Evolutionary conservation across 768 basidiomycete species (phyloP).

Genomic region (Leucocoprinus sp.): DNA sequence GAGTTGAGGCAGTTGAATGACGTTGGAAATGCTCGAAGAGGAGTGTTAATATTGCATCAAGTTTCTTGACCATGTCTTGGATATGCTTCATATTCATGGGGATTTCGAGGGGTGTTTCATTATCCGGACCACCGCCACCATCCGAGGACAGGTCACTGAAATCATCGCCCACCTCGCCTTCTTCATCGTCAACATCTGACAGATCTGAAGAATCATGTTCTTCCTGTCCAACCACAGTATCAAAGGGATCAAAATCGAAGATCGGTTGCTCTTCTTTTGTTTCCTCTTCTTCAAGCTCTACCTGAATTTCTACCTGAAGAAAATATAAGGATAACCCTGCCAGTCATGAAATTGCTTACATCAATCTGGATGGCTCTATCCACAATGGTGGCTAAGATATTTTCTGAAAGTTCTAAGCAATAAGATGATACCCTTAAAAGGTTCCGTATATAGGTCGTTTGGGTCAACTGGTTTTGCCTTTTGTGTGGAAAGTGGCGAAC

Average conservation of each 20-base stretch:
- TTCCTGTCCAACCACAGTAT: slow-evolving; percentile 74
- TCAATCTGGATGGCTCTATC: slow-evolving; percentile 96
- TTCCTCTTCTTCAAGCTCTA: slow-evolving; percentile 75
- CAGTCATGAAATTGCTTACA: slow-evolving; percentile 35
- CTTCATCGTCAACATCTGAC: slow-evolving; percentile 45
- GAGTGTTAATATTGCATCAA: slow-evolving; percentile 80
- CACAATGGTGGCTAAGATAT: slow-evolving; percentile 77
- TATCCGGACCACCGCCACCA: slow-evolving; percentile 41
- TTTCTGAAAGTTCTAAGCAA: slow-evolving; percentile 81
- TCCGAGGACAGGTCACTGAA: slow-evolving; percentile 77
- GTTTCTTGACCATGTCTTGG: slow-evolving; percentile 83
- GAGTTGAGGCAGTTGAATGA: slow-evolving; percentile 16
- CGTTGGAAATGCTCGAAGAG: slow-evolving; percentile 80
- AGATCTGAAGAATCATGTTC: slow-evolving; percentile 24
- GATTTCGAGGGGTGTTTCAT: slow-evolving; percentile 29
- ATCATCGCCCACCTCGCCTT: slow-evolving; percentile 43
- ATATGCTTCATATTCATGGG: slow-evolving; percentile 58
- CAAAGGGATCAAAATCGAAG: slow-evolving; percentile 82
- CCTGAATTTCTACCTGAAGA: slow-evolving; percentile 86
- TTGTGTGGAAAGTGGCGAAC: slow-evolving; percentile 89
- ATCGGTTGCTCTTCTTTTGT: slow-evolving; percentile 34
- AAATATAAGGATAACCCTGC: not conserved
- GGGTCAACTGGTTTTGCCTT: slow-evolving; percentile 68
- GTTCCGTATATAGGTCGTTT: slow-evolving; percentile 89
- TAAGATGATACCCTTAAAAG: slow-evolving; percentile 75